Percentiles rank a stretch among this genome's conserved stretches.
Evolutionary conservation across 2,329 filamentous ascomycete genomes (phyloP).

Genomic region (Aspergillus calidoustus): DNA sequence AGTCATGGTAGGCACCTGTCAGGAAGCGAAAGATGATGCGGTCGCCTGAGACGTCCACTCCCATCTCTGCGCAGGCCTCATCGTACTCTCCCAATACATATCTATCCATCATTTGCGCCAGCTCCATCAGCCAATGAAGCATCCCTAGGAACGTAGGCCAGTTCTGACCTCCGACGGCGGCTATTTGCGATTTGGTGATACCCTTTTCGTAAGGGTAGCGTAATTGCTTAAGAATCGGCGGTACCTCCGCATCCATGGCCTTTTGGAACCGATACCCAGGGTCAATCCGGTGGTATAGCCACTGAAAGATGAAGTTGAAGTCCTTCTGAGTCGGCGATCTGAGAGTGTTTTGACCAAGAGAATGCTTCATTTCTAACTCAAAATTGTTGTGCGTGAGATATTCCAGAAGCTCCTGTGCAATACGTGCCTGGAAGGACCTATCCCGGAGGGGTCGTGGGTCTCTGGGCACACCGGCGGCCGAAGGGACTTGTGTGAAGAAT

Average conservation of each 20-base stretch:
- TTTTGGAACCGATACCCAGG: constrained; percentile 92
- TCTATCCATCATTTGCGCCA: constrained; percentile 89
- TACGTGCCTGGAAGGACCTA: constrained; percentile 75
- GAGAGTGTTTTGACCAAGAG: constrained; percentile 85
- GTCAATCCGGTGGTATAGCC: constrained; percentile 95
- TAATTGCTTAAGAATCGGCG: constrained; percentile 87
- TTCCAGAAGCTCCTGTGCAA: constrained; percentile 87
- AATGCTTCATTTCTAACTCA: constrained; percentile 96
- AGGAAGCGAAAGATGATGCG: constrained; percentile 94
- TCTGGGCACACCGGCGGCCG: constrained; percentile 77
- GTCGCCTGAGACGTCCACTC: constrained; percentile 85
- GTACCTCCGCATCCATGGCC: constrained; percentile 92
- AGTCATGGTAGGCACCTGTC: constrained; percentile 87
- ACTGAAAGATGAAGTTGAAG: constrained; percentile 97
- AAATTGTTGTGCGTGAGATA: constrained; percentile 94
- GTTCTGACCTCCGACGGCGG: constrained; percentile 93
- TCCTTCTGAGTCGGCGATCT: constrained; percentile 97
- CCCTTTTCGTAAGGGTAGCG: constrained; percentile 93
- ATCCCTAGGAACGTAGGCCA: constrained; percentile 94
- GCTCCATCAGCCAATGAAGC: constrained; percentile 98
- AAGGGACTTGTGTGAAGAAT: constrained; percentile 89
- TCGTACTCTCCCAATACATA: constrained; percentile 81
- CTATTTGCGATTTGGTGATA: constrained; percentile 95
- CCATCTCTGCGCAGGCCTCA: constrained; percentile 84
- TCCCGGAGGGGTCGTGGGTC: constrained; percentile 89